A percentile compares a stretch with the other conserved stretches of the same genome.
Conservation (phyloP, 1,284 basidiomycete species). For the Fomitopsis betulina region DNA sequence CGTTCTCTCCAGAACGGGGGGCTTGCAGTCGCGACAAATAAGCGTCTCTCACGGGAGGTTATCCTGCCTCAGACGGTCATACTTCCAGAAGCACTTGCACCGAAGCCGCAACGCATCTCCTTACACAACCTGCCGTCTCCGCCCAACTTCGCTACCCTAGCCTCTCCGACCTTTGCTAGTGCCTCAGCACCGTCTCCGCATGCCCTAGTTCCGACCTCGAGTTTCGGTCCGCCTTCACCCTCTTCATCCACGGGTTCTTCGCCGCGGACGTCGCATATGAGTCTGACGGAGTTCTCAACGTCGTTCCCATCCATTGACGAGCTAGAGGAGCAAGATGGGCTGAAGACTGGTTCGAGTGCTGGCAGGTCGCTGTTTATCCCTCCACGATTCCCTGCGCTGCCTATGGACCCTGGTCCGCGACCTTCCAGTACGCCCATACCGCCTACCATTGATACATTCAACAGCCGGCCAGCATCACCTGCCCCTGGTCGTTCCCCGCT, state of each 20-base stretch:
- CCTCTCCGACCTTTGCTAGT: conserved; percentile 22
- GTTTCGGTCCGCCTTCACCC: conserved; percentile 70
- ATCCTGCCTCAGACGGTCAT: conserved; percentile 13
- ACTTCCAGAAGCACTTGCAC: conserved; percentile 8
- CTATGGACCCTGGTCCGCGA: conserved; percentile 52
- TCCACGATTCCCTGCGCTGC: conserved; percentile 39
- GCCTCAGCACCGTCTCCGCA: conserved; percentile 37
- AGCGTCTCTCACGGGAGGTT: conserved; percentile 48
- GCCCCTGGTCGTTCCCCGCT: conserved; percentile 33
- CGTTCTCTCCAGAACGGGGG: conserved; percentile 66
- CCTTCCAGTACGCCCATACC: conserved; percentile 73
- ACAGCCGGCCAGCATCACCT: conserved; percentile 57
- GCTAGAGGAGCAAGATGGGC: conserved; percentile 50
- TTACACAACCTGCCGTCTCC: conserved; percentile 25
- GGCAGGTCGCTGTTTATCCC: conserved; percentile 13
- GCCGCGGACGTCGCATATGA: conserved; percentile 31
- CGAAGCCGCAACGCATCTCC: conserved; percentile 19
- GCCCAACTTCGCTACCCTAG: conserved; percentile 11
- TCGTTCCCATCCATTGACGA: conserved; percentile 74
- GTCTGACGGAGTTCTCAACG: conserved; percentile 50
- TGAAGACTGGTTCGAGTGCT: conserved; percentile 31
- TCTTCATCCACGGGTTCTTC: conserved; percentile 45
- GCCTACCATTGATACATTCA: conserved; percentile 49
- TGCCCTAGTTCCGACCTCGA: conserved; percentile 60
- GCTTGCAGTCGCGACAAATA: conserved; percentile 42